Evolutionary conservation across 169 alveolate genomes (phyloP).

Genomic region (Blepharisma undulans): DNA sequence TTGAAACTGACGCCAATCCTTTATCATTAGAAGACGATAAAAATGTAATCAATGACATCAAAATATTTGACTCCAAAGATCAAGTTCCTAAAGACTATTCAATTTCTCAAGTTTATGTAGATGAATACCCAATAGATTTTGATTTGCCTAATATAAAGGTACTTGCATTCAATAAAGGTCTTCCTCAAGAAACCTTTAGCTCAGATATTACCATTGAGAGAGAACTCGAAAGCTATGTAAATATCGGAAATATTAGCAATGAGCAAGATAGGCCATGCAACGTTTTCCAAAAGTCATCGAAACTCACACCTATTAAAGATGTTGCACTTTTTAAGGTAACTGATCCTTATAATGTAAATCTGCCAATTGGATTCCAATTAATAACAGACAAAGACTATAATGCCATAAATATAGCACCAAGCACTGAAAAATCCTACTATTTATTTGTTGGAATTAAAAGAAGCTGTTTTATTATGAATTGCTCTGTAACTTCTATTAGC

Average conservation of each 20-base stretch:
- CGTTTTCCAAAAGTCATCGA: background rate
- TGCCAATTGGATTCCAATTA: conserved; percentile 14
- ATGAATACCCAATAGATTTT: background rate
- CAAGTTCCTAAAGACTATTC: background rate
- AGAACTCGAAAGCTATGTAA: background rate
- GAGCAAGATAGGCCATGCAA: background rate
- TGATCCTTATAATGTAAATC: background rate
- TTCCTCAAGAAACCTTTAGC: background rate
- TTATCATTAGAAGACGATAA: background rate
- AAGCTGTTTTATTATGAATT: background rate
- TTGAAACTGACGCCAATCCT: background rate
- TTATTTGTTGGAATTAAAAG: background rate
- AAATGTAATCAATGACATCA: background rate
- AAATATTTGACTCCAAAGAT: background rate
- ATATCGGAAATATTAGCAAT: background rate
- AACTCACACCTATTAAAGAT: background rate
- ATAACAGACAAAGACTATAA: background rate
- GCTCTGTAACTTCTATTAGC: background rate
- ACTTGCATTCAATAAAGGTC: conserved; percentile 18
- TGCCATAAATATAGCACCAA: conserved; percentile 30
- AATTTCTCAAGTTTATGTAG: background rate
- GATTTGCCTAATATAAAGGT: background rate
- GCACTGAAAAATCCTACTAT: background rate
- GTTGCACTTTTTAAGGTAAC: background rate
- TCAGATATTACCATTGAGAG: background rate